Percentiles rank a stretch among this genome's conserved stretches.
Evolutionary conservation across 129 eudicot genomes (phyloP).

Genomic region (Smallanthus sonchifolius): DNA sequence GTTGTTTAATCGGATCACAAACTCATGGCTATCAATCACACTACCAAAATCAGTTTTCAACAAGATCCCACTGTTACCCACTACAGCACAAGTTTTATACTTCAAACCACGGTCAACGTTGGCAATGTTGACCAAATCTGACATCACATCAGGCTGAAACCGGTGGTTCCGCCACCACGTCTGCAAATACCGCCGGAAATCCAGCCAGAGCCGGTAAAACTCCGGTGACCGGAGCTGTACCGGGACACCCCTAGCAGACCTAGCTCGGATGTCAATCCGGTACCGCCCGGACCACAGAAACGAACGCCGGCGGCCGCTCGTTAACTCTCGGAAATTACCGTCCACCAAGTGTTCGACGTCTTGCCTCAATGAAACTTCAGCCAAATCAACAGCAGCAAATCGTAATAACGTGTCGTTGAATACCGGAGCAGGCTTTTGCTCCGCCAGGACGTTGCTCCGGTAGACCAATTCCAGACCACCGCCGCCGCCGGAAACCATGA

Average conservation of each 20-base stretch:
- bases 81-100: slow-evolving; percentile 79
- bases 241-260: slow-evolving; percentile 50
- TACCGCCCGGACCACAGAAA: slow-evolving; percentile 54
- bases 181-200: slow-evolving; percentile 49
- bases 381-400: slow-evolving; percentile 57
- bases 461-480: background rate
- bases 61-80: slow-evolving; percentile 94
- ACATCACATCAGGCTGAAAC: slow-evolving; percentile 51
- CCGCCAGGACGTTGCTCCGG: background rate
- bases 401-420: slow-evolving; percentile 61
- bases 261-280: slow-evolving; percentile 43
- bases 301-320: slow-evolving; percentile 47
- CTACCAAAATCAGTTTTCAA: slow-evolving; percentile 52
- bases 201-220: slow-evolving; percentile 53
- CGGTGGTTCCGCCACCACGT: slow-evolving; percentile 65
- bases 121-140: slow-evolving; percentile 41
- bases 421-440: slow-evolving; percentile 23
- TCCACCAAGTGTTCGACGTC: slow-evolving; percentile 68
- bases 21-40: slow-evolving; percentile 69
- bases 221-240: slow-evolving; percentile 69
- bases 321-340: slow-evolving; percentile 42
- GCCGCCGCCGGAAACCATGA: slow-evolving; percentile 29
- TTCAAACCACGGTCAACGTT: slow-evolving; percentile 26
- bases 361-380: slow-evolving; percentile 46
- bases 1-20: slow-evolving; percentile 77